A percentile compares a stretch with the other conserved stretches of the same genome.
Evolutionary conservation across 1,284 basidiomycete genomes (phyloP).

Genomic region (Papiliotrema laurentii): DNA sequence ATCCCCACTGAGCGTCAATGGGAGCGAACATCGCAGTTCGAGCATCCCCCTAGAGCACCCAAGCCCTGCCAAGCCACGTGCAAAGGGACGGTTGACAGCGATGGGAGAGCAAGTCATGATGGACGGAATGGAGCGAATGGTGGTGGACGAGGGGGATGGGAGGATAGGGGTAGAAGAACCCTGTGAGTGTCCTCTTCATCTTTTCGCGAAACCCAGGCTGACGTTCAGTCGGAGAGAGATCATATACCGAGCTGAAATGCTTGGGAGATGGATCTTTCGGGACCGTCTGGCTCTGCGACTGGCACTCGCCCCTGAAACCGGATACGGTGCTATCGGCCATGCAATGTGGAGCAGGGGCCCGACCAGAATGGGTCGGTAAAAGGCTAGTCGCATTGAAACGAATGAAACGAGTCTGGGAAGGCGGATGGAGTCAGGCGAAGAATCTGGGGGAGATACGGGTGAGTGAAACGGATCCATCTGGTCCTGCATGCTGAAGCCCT

Average conservation of each 20-base stretch:
- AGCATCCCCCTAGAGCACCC: not conserved
- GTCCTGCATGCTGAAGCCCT: not conserved
- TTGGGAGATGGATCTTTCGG: slow-evolving; percentile 96
- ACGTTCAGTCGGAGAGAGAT: slow-evolving; percentile 39
- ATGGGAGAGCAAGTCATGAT: slow-evolving; percentile 9
- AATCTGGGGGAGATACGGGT: slow-evolving; percentile 95
- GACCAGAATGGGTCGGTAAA: slow-evolving; percentile 92
- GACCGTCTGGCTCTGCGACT: slow-evolving; percentile 97
- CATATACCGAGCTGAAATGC: slow-evolving; percentile 65
- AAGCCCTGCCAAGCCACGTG: not conserved
- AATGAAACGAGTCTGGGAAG: slow-evolving; percentile 97
- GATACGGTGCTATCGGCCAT: slow-evolving; percentile 81
- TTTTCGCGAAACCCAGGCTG: not conserved
- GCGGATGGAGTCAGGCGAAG: slow-evolving; percentile 95
- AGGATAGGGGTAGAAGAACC: slow-evolving; percentile 41
- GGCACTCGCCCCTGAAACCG: slow-evolving; percentile 90
- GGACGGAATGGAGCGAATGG: slow-evolving; percentile 7
- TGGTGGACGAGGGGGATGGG: slow-evolving; percentile 30
- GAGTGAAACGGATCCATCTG: slow-evolving; percentile 17
- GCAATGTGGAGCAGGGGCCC: slow-evolving; percentile 71
- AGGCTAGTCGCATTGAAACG: slow-evolving; percentile 94
- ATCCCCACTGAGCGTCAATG: slow-evolving; percentile 4
- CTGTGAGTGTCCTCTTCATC: slow-evolving; percentile 23
- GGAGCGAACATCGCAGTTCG: not conserved
- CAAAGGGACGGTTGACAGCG: not conserved